Conservation (phyloP, 2,329 filamentous ascomycete species). For the Kalmusia sp. region DNA sequence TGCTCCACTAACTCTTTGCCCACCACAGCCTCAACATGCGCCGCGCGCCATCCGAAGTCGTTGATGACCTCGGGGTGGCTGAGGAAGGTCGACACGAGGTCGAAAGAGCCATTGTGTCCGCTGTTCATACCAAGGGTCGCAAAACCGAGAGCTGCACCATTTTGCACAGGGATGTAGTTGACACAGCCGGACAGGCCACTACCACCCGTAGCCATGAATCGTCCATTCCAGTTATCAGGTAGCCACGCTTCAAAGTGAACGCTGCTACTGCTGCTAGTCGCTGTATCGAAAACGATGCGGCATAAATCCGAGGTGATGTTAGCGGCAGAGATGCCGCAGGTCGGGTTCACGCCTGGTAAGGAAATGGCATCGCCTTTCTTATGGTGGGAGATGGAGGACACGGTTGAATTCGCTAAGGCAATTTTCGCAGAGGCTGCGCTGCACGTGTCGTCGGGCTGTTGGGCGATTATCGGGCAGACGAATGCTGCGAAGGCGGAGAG, state of each 20-base stretch:
- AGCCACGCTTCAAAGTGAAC: neutral
- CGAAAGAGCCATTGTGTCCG: no score
- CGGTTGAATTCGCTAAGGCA: no score
- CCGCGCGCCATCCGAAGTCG: no score
- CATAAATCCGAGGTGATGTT: neutral
- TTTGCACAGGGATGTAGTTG: no score
- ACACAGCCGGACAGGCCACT: neutral
- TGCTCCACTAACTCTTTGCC: no score
- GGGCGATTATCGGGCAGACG: neutral
- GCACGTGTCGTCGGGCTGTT: neutral
- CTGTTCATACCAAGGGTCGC: no score
- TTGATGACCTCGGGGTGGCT: no score
- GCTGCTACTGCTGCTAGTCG: neutral
- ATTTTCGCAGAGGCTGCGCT: no score
- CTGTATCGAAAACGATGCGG: neutral
- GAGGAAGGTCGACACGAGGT: no score
- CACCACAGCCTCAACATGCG: no score
- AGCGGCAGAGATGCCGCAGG: neutral
- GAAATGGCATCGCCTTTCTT: neutral
- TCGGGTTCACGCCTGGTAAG: neutral
- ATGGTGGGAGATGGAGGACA: neutral
- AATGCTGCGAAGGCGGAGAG: neutral
- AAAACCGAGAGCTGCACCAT: no score
- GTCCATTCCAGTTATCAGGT: neutral
- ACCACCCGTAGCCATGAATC: neutral